These are phyloP conservation scores for Vaccinium corymbosum DNA, from an alignment of 148 eudicot species.

Conservation along the genomic window DNA sequence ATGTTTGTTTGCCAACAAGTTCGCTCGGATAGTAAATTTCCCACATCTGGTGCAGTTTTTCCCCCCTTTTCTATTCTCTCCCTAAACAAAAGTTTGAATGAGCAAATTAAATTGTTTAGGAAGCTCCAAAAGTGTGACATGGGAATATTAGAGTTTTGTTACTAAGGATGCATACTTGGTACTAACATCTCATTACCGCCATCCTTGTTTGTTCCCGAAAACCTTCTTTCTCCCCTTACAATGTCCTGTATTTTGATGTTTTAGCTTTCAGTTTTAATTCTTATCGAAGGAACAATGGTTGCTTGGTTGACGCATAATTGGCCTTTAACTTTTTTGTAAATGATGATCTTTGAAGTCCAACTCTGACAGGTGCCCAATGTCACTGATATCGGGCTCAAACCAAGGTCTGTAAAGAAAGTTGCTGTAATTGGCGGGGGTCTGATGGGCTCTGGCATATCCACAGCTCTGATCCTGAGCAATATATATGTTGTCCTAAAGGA, in stretches of 20 bases:
- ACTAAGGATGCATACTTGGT: neutral
- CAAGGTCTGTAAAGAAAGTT: conserved; percentile 70
- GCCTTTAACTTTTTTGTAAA: neutral
- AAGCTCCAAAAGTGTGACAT: neutral
- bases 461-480: conserved; percentile 72
- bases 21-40: neutral
- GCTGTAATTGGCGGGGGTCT: conserved; percentile 96
- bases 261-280: neutral
- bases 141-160: neutral
- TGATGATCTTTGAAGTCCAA: conserved; percentile 2
- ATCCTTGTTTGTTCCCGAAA: neutral
- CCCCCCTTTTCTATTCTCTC: too few relatives aligned
- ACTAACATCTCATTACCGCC: neutral
- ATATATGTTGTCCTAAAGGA: conserved; percentile 75
- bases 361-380: conserved; percentile 77
- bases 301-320: neutral
- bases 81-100: too few relatives aligned
- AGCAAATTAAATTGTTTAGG: neutral
- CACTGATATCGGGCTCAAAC: conserved; percentile 76
- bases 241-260: neutral
- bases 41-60: neutral
- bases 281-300: neutral
- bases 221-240: neutral
- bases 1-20: neutral
- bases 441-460: conserved; percentile 98